Conservation (phyloP, 352 stramenopile species). For the Pythium phragmitis region DNA sequence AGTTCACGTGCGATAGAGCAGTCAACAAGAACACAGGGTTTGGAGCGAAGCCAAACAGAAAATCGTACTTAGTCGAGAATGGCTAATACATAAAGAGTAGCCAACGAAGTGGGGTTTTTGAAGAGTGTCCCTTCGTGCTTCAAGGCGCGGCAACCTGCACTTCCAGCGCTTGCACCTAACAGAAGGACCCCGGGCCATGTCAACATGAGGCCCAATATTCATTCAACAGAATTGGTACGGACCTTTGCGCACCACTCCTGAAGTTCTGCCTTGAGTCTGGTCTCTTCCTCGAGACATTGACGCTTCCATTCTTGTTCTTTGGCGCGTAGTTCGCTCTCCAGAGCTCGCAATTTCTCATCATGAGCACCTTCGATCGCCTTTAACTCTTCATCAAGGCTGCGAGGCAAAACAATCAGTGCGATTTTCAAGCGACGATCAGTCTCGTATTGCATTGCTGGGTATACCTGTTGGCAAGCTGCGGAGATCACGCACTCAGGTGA, state of each 20-base stretch:
- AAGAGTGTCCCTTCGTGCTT: not conserved
- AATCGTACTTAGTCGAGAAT: conserved; percentile 24
- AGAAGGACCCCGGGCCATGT: not conserved
- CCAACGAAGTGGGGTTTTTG: conserved; percentile 4
- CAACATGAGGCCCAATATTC: not conserved
- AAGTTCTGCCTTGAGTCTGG: conserved; percentile 18
- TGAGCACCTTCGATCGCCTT: not conserved
- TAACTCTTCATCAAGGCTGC: conserved; percentile 10
- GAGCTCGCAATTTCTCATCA: not conserved
- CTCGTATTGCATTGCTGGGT: not conserved
- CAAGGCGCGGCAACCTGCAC: conserved; percentile 3
- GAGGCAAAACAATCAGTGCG: not conserved
- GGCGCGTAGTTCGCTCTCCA: conserved; percentile 5
- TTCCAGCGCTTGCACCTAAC: conserved; percentile 14
- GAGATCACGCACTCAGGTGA: not conserved
- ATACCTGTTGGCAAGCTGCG: not conserved
- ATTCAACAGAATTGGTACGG: not conserved
- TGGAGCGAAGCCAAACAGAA: conserved; percentile 1
- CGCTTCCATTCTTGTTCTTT: conserved; percentile 24
- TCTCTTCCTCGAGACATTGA: conserved; percentile 22
- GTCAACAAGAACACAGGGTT: conserved; percentile 7
- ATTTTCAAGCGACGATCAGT: not conserved
- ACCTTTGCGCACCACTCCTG: conserved; percentile 27
- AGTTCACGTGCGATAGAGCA: not conserved
- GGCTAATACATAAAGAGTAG: conserved; percentile 19